phyloP scores from a whole-genome alignment of 2,329 filamentous ascomycete genomes.

The Cordyceps fumosorosea region DNA sequence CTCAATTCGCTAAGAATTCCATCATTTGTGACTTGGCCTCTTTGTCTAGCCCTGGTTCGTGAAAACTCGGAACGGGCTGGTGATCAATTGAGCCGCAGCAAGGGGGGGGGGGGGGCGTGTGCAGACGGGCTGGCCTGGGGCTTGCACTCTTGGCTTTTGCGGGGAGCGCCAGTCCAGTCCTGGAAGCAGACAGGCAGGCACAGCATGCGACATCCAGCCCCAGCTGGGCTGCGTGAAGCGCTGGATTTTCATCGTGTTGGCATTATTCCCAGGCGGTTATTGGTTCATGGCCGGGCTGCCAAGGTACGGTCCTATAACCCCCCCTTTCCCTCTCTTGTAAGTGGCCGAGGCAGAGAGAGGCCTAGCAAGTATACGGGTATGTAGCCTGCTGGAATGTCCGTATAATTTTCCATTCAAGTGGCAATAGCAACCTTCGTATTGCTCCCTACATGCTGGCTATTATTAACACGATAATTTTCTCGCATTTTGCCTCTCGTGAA shows the following conservation, averaged over 20 bases:
- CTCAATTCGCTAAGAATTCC: too few species aligned
- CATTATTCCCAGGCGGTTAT: too few species aligned
- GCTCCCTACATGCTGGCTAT: too few species aligned
- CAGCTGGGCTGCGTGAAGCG: background rate
- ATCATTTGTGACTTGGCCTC: background rate
- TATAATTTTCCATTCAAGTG: too few species aligned
- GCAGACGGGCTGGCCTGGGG: background rate
- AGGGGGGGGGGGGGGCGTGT: background rate
- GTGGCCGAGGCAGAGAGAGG: too few species aligned
- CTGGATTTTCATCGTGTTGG: too few species aligned
- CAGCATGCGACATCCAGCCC: background rate
- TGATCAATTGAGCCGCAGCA: background rate
- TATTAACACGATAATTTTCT: background rate
- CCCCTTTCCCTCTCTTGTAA: too few species aligned
- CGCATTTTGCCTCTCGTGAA: background rate
- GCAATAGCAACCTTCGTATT: too few species aligned
- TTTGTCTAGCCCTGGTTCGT: background rate
- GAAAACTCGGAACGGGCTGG: conserved; percentile 10
- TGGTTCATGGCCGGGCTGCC: too few species aligned
- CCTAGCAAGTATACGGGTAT: too few species aligned
- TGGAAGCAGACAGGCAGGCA: background rate
- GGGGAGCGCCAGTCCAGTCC: conserved; percentile 2
- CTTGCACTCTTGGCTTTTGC: background rate
- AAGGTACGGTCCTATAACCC: too few species aligned
- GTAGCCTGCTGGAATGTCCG: too few species aligned